These are phyloP conservation scores for Aspergillus transmontanensis DNA, from an alignment of 2,329 filamentous ascomycete genomes.

Conservation along the genomic window DNA sequence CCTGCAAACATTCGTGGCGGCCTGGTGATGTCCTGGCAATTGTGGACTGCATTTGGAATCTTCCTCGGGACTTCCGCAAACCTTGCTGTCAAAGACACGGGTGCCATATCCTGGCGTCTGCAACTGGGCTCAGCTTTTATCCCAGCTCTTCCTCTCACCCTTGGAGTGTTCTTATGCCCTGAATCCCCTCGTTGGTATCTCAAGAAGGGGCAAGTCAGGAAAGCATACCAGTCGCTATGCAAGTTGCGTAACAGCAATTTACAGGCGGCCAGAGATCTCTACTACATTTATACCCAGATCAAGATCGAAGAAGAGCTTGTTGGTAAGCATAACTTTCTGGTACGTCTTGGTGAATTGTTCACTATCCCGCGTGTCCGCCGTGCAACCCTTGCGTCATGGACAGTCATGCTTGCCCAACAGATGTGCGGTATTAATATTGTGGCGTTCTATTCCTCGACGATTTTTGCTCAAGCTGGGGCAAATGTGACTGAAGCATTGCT, in stretches of 20 bases:
- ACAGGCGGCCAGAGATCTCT: conserved; percentile 64
- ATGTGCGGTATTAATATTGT: conserved; percentile 75
- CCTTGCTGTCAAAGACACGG: conserved; percentile 62
- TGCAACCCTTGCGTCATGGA: conserved; percentile 74
- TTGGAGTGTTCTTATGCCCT: conserved; percentile 63
- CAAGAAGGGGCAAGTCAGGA: conserved; percentile 63
- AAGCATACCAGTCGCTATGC: conserved; percentile 63
- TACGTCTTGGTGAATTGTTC: conserved; percentile 59
- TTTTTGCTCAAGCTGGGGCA: conserved; percentile 59
- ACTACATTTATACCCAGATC: conserved; percentile 60
- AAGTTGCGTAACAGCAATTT: conserved; percentile 60
- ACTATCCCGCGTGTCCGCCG: conserved; percentile 52
- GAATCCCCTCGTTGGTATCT: conserved; percentile 69
- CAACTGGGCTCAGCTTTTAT: conserved; percentile 67
- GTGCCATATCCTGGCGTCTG: conserved; percentile 64
- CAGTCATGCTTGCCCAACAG: conserved; percentile 78
- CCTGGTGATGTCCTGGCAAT: conserved; percentile 58
- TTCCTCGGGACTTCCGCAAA: conserved; percentile 69
- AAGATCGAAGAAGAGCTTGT: conserved; percentile 47
- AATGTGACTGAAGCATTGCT: conserved; percentile 58
- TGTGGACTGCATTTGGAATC: conserved; percentile 63
- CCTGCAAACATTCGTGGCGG: conserved; percentile 59
- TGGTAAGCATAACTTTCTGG: conserved; percentile 58
- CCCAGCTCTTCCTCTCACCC: conserved; percentile 62
- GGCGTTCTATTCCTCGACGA: conserved; percentile 71